Conservation (phyloP, 106 monocot genomes). For the Allium fistulosum region DNA sequence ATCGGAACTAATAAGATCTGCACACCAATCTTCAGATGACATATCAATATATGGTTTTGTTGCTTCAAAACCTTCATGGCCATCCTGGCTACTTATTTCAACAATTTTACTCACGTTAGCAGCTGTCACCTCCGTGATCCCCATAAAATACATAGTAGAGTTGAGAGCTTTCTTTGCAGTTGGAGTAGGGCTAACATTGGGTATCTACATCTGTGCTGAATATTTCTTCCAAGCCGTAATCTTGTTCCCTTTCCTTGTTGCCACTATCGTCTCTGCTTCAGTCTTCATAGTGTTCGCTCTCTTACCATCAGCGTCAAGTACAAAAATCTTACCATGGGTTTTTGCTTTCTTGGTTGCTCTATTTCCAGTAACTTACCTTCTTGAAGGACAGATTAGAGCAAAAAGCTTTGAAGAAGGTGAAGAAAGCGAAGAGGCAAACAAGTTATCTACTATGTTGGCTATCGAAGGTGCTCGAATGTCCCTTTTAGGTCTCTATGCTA, state of each 20-base stretch:
- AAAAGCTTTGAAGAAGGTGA: conserved; percentile 40
- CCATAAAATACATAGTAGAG: conserved; percentile 86
- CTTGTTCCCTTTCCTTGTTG: conserved; percentile 70
- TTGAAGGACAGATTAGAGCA: conserved; percentile 86
- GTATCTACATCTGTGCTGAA: conserved; percentile 77
- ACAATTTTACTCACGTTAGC: conserved; percentile 79
- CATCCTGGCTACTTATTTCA: conserved; percentile 85
- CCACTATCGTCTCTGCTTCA: conserved; percentile 66
- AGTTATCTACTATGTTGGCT: conserved; percentile 58
- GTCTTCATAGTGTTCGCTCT: conserved; percentile 83
- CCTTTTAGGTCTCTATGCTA: conserved; percentile 86
- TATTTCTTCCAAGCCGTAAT: conserved; percentile 78
- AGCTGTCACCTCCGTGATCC: conserved; percentile 74
- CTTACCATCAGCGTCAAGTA: conserved; percentile 84
- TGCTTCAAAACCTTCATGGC: conserved; percentile 78
- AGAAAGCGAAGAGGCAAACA: conserved; percentile 37
- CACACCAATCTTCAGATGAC: conserved; percentile 79
- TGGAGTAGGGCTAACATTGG: conserved; percentile 64
- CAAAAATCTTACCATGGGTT: conserved; percentile 87
- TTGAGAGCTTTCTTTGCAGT: conserved; percentile 81
- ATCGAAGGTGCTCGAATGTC: conserved; percentile 95
- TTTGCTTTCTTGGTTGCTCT: conserved; percentile 88
- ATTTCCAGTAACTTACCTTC: conserved; percentile 85
- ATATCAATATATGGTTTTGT: conserved; percentile 83
- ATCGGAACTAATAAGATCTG: conserved; percentile 76